Percentiles rank a stretch among this genome's conserved stretches.
Conservation (phyloP, 2,329 filamentous ascomycete species). For the Bipolaris bicolor region DNA sequence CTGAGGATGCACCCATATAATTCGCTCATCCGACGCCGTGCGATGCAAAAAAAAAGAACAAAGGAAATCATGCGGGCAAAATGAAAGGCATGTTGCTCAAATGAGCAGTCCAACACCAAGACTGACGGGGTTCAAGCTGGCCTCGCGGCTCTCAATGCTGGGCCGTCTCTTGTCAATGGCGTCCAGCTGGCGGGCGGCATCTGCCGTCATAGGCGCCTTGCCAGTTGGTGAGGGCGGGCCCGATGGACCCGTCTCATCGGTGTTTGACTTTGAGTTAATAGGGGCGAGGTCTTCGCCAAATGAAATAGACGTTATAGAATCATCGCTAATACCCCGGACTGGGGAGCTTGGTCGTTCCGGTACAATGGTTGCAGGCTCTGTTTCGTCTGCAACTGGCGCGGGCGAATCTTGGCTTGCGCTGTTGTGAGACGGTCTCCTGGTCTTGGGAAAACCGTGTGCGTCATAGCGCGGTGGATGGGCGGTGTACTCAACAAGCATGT, state of each 20-base stretch:
- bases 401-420: constrained; percentile 7
- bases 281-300: constrained; percentile 43
- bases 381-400: constrained; percentile 7
- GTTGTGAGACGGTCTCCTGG: constrained; percentile 21
- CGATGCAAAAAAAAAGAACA: background rate
- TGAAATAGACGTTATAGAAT: constrained; percentile 41
- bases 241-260: constrained; percentile 26
- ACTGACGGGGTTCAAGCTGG: constrained; percentile 25
- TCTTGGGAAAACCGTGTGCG: constrained; percentile 45
- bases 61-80: background rate
- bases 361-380: constrained; percentile 6
- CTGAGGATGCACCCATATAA: background rate
- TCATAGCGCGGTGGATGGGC: constrained; percentile 55
- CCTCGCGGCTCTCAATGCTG: constrained; percentile 31
- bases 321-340: constrained; percentile 37
- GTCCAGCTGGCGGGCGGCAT: constrained; percentile 28
- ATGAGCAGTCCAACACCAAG: constrained; percentile 33
- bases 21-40: background rate
- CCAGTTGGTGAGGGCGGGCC: constrained; percentile 37
- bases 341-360: constrained; percentile 35
- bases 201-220: constrained; percentile 31
- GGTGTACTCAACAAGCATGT: constrained; percentile 51
- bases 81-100: constrained; percentile 13
- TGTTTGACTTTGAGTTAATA: constrained; percentile 31
- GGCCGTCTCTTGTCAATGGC: constrained; percentile 29